Evolutionary conservation across 31 red algal species (phyloP), one percentile per base, ranked within the genome.

Genomic region (Endocladia muricata): DNA sequence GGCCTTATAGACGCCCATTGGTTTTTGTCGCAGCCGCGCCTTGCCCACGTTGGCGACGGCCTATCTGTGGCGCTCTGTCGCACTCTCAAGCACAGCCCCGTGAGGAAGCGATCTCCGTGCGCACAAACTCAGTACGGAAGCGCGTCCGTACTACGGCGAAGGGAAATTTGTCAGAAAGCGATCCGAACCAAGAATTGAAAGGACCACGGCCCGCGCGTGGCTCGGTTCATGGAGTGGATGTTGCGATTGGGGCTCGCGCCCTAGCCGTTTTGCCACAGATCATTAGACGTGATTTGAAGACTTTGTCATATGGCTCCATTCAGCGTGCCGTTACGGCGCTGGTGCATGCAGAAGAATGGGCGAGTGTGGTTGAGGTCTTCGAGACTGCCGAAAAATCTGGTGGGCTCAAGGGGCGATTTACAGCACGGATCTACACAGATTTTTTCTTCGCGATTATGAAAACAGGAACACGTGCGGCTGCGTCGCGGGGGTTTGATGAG

Each of bases 361-460:
- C 28, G 8, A 48, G 30, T 4, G 31, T 49, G 19, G 59, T 85
- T 42, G 42, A 40, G 2, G 55, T 85, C 25, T 75, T 76, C 31
- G 71, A 85, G 37, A 33, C 61, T 9, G 71, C 82, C 3, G 2
- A 25, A 9, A 4, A 28, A 22, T 48, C 63, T 19, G 56, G 39
- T n/a, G 34, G 40, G 11, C 13, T 85, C 23, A 1, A 15, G 6
- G 13, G 37, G 1, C 2, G 65, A 30, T 87, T 87, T 37, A 72
- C 83, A 25, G 21, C 73, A 11, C 44, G 66, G 1, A 78, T 87
- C 19, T 78, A 78, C 22, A 77, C 72, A 29, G 62, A 70, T 28
- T 35, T 87, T 5, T 87, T 87, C 51, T 61, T 69, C 39, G 59
- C 83, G 7, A 1, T 77, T 32, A 87, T 87, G 83, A 69, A 77